A percentile compares a stretch with the other conserved stretches of the same genome.
These are phyloP conservation scores for Calycina herbarum DNA, from an alignment of 2,329 filamentous ascomycete species.

Conservation along the genomic window DNA sequence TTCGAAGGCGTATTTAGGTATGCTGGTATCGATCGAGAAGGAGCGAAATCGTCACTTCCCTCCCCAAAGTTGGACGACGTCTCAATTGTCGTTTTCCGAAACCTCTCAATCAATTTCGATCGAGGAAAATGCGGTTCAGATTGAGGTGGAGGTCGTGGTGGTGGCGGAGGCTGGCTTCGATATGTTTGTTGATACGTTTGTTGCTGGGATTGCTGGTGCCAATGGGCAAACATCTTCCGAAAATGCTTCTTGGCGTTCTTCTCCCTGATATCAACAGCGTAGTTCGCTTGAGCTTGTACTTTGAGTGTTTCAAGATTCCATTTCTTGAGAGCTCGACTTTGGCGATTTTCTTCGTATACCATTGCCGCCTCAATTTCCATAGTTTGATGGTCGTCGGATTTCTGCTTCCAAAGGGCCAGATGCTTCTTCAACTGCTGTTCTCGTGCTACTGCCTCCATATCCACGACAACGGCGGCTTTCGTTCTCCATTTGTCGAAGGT, in stretches of 20 bases:
- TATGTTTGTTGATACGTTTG: constrained; percentile 24
- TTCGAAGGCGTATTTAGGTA: constrained; percentile 40
- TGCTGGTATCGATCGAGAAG: constrained; percentile 26
- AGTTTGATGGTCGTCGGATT: constrained; percentile 25
- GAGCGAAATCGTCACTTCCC: constrained; percentile 25
- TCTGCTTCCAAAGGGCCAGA: constrained; percentile 32
- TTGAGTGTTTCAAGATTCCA: constrained; percentile 36
- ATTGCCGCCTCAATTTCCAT: constrained; percentile 33
- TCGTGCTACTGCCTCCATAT: constrained; percentile 30
- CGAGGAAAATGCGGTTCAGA: neutral
- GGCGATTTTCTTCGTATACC: constrained; percentile 33
- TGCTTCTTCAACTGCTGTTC: constrained; percentile 30
- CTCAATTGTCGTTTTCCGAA: constrained; percentile 25
- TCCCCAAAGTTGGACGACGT: constrained; percentile 34
- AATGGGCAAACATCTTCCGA: constrained; percentile 38
- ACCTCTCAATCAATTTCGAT: neutral
- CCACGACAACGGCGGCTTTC: constrained; percentile 30
- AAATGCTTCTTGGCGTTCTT: constrained; percentile 37
- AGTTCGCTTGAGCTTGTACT: constrained; percentile 29
- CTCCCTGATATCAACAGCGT: constrained; percentile 34
- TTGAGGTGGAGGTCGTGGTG: neutral
- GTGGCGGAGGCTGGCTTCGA: neutral
- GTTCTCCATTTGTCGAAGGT: constrained; percentile 37
- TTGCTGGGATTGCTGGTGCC: constrained; percentile 32
- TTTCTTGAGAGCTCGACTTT: constrained; percentile 33